Evolutionary conservation across 495 filamentous ascomycete species (phyloP), one percentile per base, ranked within the genome.

Genomic region (Talaromyces wortmannii): DNA sequence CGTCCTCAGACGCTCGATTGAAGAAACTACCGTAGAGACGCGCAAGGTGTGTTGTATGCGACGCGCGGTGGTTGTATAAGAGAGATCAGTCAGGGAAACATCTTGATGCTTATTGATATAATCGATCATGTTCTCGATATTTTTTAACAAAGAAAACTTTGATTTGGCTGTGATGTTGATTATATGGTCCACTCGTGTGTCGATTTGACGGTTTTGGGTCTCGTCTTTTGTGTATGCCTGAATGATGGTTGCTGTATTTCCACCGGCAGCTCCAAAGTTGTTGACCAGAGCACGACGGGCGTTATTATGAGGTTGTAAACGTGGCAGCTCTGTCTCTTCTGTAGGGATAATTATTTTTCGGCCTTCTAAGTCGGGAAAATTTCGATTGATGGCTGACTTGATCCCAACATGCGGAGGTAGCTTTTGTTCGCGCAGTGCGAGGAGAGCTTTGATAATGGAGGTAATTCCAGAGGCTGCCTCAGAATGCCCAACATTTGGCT

Each of bases 21-120:
- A 48, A 2, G 65, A 63, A 45, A 7, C n/a, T 46, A 75, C 69
- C 1, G 74, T 84, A 6, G 74, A 68, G 15, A 88, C 78, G 42
- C 79, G 79, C 53, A 87, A 78, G 50, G 90, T 83, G 64, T 92
- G 85, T 57, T 92, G 90, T n/a, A 87, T 82, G 15, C 85, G 84
- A 57, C 90, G 82, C 43, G 90, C 90, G 5, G 90, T 94, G 0
- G 86, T 90, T 6, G 88, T 90, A 66, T 94, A 95, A 6, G 90
- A 79, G 0, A 83, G 4, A 29, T 71, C 68, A 15, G 69, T 59
- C 52, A 67, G 65, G 58, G 73, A 76, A 31, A 63, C 53, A 7
- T 73, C 69, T 15, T 67, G 74, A 62, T 82, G 74, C 1, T 72
- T 64, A 51, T 78, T 69, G 43, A 86, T 61, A 59, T 77, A 84